Evolutionary conservation across 129 eudicot genomes (phyloP), one percentile per base, ranked within the genome.

Genomic region (Calendula officinalis): DNA sequence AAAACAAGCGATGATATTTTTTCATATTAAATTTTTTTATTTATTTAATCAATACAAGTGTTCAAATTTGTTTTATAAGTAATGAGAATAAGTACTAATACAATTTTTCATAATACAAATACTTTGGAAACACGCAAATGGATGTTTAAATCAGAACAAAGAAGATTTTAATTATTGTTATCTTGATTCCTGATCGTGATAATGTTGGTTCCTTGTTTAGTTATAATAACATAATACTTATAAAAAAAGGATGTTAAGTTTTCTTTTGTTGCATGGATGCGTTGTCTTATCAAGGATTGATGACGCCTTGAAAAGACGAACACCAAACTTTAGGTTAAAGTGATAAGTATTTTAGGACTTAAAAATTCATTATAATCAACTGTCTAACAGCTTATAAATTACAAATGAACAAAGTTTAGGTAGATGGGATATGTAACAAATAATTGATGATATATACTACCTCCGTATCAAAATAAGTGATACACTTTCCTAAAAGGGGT

Each of bases 261-360:
- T 22, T 22, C 30, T 22, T 22, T 43, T 43, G 48, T 43, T 43
- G 48, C 4, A 43, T 43, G 13, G 14, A 43, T 43, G 48, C n/a
- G 10, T 43, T 43, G 48, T 43, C 48, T 43, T 11, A 8, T 43
- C 48, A 43, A 43, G 48, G 48, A 43, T 3, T 43, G n/a, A 43
- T 13, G 9, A 51, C 30, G 30, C 30, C 30, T 22, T 22, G 30
- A 22, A 22, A 22, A 22, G 30, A 14, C 9, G 7, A 8, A 36
- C 32, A 57, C 63, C 37, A 35, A 35, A 57, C 30, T 57, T 12
- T 38, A 11, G 32, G 30, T 60, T 41, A 39, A 39, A 64, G 27
- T 64, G 8, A 63, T 11, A 27, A 33, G 42, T 32, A 11, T 4
- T 8, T 32, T 12, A 13, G 34, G 35, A 5, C 22, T 12, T 36